These are phyloP conservation scores for Aspergillus panamensis DNA, from an alignment of 495 filamentous ascomycete genomes.

Conservation along the genomic window DNA sequence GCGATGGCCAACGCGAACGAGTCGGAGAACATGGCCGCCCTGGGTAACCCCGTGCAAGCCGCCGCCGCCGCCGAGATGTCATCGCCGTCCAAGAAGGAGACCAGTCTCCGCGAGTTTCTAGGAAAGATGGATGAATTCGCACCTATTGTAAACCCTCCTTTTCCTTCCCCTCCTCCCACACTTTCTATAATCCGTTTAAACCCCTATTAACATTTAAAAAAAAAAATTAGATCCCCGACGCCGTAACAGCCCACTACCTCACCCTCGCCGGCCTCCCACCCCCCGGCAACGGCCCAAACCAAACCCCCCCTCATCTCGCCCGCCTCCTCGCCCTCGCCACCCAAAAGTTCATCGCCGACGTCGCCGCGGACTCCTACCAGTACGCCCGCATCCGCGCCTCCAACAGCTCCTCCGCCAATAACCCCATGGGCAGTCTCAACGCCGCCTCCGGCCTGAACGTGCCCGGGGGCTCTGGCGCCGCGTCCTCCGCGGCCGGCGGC, in stretches of 20 bases:
- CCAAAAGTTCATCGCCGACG: conserved; percentile 96
- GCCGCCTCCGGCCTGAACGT: conserved; percentile 69
- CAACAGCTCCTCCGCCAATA: conserved; percentile 77
- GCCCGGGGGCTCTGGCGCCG: conserved; percentile 42
- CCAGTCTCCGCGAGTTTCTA: conserved; percentile 83
- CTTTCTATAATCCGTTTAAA: not conserved
- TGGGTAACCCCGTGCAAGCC: conserved; percentile 23
- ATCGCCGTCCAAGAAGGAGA: conserved; percentile 81
- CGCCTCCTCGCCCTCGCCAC: conserved; percentile 93
- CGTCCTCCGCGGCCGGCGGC: conserved; percentile 45
- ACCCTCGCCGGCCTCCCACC: conserved; percentile 90
- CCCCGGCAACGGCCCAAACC: conserved; percentile 71
- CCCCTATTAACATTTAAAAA: not conserved
- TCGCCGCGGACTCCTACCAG: conserved; percentile 96
- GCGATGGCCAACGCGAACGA: conserved; percentile 14
- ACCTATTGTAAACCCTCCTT: conserved; percentile 64
- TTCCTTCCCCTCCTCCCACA: not conserved
- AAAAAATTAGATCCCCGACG: conserved; percentile 79
- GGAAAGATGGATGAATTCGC: conserved; percentile 98
- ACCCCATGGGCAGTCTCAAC: conserved; percentile 82
- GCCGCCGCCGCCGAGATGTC: conserved; percentile 30
- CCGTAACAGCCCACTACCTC: conserved; percentile 96
- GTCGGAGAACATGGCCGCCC: conserved; percentile 1
- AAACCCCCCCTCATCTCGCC: conserved; percentile 81
- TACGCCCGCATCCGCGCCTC: conserved; percentile 91